Percentiles rank a stretch among this genome's conserved stretches.
Evolutionary conservation across 495 filamentous ascomycete species (phyloP).

Genomic region (Podospora fimiseda): DNA sequence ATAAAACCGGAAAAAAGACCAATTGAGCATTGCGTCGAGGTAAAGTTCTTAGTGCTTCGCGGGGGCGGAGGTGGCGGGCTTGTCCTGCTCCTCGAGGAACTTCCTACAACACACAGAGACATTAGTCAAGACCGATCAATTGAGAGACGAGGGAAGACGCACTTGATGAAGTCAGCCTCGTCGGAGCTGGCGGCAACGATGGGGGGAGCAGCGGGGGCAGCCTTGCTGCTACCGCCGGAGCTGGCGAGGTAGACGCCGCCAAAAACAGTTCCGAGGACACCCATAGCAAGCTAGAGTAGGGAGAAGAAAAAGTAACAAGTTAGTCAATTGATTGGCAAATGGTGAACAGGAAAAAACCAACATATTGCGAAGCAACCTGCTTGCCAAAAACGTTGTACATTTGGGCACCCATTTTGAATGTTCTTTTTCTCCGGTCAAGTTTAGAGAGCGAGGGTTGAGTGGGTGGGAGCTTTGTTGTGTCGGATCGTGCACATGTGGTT

Average conservation of each 20-base stretch:
- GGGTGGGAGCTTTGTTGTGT: background rate
- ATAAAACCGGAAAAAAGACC: no score
- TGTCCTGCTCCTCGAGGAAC: slow-evolving; percentile 66
- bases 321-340: slow-evolving; percentile 25
- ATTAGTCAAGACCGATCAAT: background rate
- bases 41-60: slow-evolving; percentile 20
- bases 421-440: no score
- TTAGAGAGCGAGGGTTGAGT: no score
- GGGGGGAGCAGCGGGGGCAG: slow-evolving; percentile 55
- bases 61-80: slow-evolving; percentile 24
- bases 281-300: slow-evolving; percentile 78
- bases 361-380: slow-evolving; percentile 88
- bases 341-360: slow-evolving; percentile 51
- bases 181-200: slow-evolving; percentile 85
- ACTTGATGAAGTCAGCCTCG: slow-evolving; percentile 98
- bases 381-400: slow-evolving; percentile 81
- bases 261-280: slow-evolving; percentile 63
- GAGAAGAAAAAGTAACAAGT: slow-evolving; percentile 16
- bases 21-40: no score
- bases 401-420: slow-evolving; percentile 77
- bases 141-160: slow-evolving; percentile 29
- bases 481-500: no score
- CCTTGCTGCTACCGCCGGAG: slow-evolving; percentile 57
- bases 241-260: slow-evolving; percentile 45
- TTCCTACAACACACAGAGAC: slow-evolving; percentile 53